Evolutionary conservation across 2,329 filamentous ascomycete species (phyloP).

Genomic region (Ophiognomonia clavigignenti-juglandacearum): DNA sequence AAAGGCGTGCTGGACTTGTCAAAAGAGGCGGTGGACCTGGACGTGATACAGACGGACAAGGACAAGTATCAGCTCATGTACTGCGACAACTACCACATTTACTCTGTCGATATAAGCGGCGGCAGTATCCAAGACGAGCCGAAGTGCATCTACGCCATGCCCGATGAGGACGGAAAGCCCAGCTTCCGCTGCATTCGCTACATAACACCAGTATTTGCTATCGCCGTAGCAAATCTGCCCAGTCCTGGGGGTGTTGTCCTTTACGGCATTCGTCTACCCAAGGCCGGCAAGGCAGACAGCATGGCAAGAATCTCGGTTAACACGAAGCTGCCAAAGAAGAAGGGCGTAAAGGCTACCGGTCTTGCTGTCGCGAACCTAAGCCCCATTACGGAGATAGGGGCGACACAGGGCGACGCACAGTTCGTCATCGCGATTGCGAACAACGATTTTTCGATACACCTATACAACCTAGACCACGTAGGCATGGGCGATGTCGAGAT

Average conservation of each 20-base stretch:
- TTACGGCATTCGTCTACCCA: constrained; percentile 51
- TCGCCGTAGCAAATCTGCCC: constrained; percentile 55
- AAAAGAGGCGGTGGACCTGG: constrained; percentile 63
- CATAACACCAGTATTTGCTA: constrained; percentile 51
- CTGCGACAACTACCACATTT: constrained; percentile 72
- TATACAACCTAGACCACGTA: constrained; percentile 73
- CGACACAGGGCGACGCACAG: constrained; percentile 61
- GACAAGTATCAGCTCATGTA: constrained; percentile 70
- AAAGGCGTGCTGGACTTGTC: constrained; percentile 46
- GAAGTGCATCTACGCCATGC: constrained; percentile 51
- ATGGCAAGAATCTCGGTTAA: constrained; percentile 47
- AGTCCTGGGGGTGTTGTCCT: constrained; percentile 53
- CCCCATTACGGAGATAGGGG: constrained; percentile 42
- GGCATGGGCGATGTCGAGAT: constrained; percentile 41
- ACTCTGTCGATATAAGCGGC: constrained; percentile 55
- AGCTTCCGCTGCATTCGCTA: constrained; percentile 56
- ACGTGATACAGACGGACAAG: constrained; percentile 59
- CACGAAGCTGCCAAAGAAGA: constrained; percentile 51
- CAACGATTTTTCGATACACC: constrained; percentile 70
- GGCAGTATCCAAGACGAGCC: constrained; percentile 36
- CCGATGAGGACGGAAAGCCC: constrained; percentile 42
- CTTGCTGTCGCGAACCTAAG: constrained; percentile 71
- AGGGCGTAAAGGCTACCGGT: constrained; percentile 65
- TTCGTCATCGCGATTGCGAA: constrained; percentile 76
- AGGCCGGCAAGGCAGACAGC: constrained; percentile 24